Conservation (phyloP, 805 yeast species). For the Wickerhamomyces strasburgensis region DNA sequence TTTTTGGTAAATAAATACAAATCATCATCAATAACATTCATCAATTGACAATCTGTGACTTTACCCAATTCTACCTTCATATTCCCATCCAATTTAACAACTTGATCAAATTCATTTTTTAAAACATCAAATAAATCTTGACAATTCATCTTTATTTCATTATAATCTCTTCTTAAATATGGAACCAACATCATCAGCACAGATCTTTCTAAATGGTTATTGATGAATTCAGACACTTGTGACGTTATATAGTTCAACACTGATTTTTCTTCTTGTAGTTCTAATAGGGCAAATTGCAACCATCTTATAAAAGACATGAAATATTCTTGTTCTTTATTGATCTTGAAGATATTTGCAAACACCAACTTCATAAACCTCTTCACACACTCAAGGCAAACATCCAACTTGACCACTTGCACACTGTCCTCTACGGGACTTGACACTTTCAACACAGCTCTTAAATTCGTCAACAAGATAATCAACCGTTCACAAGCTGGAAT, state of each 20-base stretch:
- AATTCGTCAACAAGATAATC: constrained; percentile 38
- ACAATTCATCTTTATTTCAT: constrained; percentile 20
- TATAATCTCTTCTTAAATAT: constrained; percentile 18
- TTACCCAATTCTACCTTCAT: constrained; percentile 13
- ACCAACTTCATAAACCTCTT: constrained; percentile 26
- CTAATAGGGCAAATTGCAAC: constrained; percentile 29
- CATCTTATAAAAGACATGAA: constrained; percentile 41
- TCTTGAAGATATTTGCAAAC: constrained; percentile 34
- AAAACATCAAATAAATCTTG: constrained; percentile 19
- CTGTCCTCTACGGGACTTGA: constrained; percentile 4
- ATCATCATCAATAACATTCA: constrained; percentile 9
- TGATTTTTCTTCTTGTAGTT: constrained; percentile 26
- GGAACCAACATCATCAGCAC: constrained; percentile 19
- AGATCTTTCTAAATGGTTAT: constrained; percentile 22
- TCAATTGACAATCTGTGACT: constrained; percentile 13
- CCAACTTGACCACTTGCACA: constrained; percentile 6
- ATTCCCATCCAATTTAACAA: constrained; percentile 1
- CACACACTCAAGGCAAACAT: constrained; percentile 10
- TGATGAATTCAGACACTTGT: constrained; percentile 25
- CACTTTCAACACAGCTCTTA: constrained; percentile 37
- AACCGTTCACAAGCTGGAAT: constrained; percentile 55
- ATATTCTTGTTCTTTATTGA: constrained; percentile 41
- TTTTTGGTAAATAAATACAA: constrained; percentile 9
- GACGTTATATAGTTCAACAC: constrained; percentile 16
- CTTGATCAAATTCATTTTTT: constrained; percentile 9